Conservation (phyloP, 2,329 filamentous ascomycete species). For the Microdochium nivale region DNA sequence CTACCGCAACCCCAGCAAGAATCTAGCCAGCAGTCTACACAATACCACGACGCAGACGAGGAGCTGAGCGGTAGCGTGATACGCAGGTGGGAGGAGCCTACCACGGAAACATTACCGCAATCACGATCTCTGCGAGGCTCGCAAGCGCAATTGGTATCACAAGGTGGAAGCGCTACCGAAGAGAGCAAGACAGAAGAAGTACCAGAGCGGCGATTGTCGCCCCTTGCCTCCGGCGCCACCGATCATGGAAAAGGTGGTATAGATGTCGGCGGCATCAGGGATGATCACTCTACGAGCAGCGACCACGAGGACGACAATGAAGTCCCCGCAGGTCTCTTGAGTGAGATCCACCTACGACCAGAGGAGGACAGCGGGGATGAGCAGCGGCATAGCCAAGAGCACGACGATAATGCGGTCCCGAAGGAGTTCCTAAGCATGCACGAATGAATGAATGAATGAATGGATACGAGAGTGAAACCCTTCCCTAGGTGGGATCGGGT, state of each 20-base stretch:
- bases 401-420: background rate
- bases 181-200: background rate
- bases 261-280: background rate
- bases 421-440: background rate
- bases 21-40: slow-evolving; percentile 1
- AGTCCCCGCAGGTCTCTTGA: background rate
- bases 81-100: slow-evolving; percentile 17
- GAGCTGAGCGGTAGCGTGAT: slow-evolving; percentile 24
- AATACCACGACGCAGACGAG: slow-evolving; percentile 7
- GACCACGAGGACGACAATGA: background rate
- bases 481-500: too few species aligned
- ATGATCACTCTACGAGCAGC: background rate
- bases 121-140: slow-evolving; percentile 37
- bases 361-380: background rate
- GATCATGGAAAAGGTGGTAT: background rate
- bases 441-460: background rate
- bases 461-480: too few species aligned
- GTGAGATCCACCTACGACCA: background rate
- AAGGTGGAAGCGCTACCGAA: background rate
- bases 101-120: slow-evolving; percentile 40
- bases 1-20: slow-evolving; percentile 1
- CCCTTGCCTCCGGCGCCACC: background rate
- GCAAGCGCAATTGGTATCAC: background rate
- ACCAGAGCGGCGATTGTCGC: background rate
- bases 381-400: slow-evolving; percentile 4